These are phyloP conservation scores for Cicer arietinum DNA, from an alignment of 306 rosid genomes.

Conservation along the genomic window DNA sequence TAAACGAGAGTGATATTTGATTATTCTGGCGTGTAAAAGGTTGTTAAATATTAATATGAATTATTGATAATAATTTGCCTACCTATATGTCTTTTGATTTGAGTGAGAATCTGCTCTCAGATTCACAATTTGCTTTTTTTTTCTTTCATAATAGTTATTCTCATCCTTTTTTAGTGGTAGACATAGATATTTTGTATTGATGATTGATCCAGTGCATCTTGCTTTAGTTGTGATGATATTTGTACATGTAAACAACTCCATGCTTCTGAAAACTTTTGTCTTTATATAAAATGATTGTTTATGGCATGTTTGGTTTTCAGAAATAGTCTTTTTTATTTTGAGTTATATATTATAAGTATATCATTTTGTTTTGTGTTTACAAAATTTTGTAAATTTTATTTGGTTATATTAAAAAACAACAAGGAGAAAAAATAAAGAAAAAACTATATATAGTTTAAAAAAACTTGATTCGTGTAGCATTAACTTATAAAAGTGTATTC, in stretches of 20 bases:
- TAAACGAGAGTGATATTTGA: neutral
- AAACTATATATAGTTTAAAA: too few species aligned
- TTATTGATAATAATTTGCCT: neutral
- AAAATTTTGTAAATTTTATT: too few species aligned
- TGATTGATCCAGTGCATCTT: constrained; percentile 30
- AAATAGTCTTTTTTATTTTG: neutral
- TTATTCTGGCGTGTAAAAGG: constrained; percentile 1
- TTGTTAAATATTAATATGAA: constrained; percentile 18
- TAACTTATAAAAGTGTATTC: too few species aligned
- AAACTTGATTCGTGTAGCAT: too few species aligned
- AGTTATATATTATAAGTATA: neutral
- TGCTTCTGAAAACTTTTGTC: neutral
- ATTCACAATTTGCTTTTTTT: constrained; percentile 26
- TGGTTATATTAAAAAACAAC: too few species aligned
- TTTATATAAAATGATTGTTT: neutral
- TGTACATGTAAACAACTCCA: neutral
- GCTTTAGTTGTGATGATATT: constrained; percentile 5
- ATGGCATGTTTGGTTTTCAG: neutral
- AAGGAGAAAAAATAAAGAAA: too few species aligned
- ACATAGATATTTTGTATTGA: constrained; percentile 1
- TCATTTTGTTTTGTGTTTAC: neutral
- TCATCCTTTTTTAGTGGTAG: constrained; percentile 5
- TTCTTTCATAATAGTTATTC: neutral
- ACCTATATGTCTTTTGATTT: neutral
- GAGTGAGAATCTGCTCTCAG: constrained; percentile 2